Percentiles rank a stretch among this genome's conserved stretches.
These are phyloP conservation scores for Ceratobasidium sp. DNA, from an alignment of 1,284 basidiomycete genomes.

Conservation along the genomic window DNA sequence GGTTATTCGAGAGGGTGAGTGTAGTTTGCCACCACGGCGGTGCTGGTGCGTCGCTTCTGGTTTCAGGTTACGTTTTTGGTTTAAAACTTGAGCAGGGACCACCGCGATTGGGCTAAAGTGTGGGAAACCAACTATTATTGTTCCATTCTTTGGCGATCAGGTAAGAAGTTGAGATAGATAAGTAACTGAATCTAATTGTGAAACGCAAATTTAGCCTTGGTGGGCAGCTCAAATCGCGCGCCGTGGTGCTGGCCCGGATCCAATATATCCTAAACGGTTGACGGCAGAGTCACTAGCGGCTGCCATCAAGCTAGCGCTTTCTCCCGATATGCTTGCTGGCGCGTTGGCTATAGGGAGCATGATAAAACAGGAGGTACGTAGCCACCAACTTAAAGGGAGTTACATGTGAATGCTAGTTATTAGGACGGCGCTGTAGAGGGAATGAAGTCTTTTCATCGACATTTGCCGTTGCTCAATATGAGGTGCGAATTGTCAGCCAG, in stretches of 20 bases:
- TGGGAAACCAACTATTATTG: slow-evolving; percentile 73
- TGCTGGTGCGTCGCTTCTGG: slow-evolving; percentile 55
- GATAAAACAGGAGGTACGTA: slow-evolving; percentile 65
- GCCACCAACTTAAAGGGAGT: too few relatives aligned
- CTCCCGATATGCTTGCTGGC: slow-evolving; percentile 62
- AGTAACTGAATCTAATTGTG: slow-evolving; percentile 54
- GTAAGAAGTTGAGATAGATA: slow-evolving; percentile 32
- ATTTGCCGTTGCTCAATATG: slow-evolving; percentile 73
- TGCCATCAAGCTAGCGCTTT: slow-evolving; percentile 67
- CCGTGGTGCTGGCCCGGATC: slow-evolving; percentile 69
- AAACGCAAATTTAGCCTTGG: slow-evolving; percentile 51
- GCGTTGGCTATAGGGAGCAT: slow-evolving; percentile 66
- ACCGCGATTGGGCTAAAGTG: slow-evolving; percentile 72
- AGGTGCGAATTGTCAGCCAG: slow-evolving; percentile 53
- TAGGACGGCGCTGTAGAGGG: slow-evolving; percentile 66
- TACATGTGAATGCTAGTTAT: not conserved
- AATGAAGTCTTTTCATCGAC: slow-evolving; percentile 69
- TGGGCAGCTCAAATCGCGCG: slow-evolving; percentile 39
- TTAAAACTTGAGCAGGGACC: slow-evolving; percentile 63
- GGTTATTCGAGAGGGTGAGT: slow-evolving; percentile 62
- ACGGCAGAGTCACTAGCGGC: slow-evolving; percentile 66
- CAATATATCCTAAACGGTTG: slow-evolving; percentile 69
- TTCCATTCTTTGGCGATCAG: slow-evolving; percentile 80
- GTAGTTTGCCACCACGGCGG: slow-evolving; percentile 79
- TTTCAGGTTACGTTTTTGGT: not conserved